Conservation (phyloP, 805 yeast genomes). For the Torulaspora indica region DNA sequence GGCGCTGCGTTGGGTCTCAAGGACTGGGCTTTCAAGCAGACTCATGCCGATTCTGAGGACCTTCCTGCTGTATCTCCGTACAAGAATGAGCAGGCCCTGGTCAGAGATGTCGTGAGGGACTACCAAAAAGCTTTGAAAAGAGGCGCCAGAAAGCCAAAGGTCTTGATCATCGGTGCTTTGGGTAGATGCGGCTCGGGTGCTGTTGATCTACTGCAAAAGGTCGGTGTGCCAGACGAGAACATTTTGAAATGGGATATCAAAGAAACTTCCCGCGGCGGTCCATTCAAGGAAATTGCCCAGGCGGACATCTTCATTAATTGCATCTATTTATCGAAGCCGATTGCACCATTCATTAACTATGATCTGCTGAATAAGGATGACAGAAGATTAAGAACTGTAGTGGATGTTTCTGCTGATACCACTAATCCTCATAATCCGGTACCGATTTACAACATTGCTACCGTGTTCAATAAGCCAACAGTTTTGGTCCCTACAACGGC, state of each 20-base stretch:
- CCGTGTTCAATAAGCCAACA: constrained; percentile 88
- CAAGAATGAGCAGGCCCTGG: constrained; percentile 69
- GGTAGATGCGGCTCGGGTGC: constrained; percentile 99
- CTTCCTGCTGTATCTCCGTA: constrained; percentile 79
- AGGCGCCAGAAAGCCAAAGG: constrained; percentile 67
- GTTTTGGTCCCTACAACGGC: constrained; percentile 70
- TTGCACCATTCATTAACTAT: constrained; percentile 80
- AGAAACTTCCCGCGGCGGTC: constrained; percentile 96
- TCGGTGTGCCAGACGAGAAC: constrained; percentile 82
- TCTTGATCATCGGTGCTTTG: constrained; percentile 89
- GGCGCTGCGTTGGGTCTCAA: constrained; percentile 96
- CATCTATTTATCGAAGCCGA: constrained; percentile 88
- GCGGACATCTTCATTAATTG: constrained; percentile 93
- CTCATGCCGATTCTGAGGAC: constrained; percentile 59
- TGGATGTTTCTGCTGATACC: constrained; percentile 97
- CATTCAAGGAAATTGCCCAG: constrained; percentile 83
- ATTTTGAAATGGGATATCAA: constrained; percentile 93
- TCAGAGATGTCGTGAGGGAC: constrained; percentile 62
- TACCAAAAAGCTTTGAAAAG: constrained; percentile 54
- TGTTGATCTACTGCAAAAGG: constrained; percentile 69
- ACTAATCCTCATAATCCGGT: constrained; percentile 98
- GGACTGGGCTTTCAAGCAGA: constrained; percentile 92
- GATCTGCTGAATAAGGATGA: constrained; percentile 58
- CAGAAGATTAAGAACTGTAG: constrained; percentile 85
- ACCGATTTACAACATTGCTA: constrained; percentile 87